Percentiles rank a stretch among this genome's conserved stretches.
phyloP scores from a whole-genome alignment of 2,329 filamentous ascomycete genomes.

The Fusarium beomiforme region DNA sequence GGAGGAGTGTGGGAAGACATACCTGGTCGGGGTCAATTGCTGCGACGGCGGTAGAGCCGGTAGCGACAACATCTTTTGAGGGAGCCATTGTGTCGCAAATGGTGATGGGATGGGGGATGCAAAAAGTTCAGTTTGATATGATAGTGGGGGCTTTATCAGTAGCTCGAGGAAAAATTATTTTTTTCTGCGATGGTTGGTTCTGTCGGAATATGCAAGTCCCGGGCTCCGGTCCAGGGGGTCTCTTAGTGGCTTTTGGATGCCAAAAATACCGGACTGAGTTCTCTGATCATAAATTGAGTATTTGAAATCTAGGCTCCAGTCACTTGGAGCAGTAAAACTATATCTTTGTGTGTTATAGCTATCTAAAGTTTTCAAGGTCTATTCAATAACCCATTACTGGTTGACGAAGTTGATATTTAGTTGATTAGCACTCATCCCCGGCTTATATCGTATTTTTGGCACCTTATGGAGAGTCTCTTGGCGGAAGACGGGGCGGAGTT shows the following conservation, averaged over 20 bases:
- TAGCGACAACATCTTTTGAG: conserved; percentile 52
- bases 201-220: conserved; percentile 51
- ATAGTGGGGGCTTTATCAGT: conserved; percentile 45
- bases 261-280: not conserved
- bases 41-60: conserved; percentile 46
- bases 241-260: not conserved
- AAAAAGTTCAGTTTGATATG: conserved; percentile 43
- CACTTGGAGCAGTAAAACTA: not conserved
- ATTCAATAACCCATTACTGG: no score
- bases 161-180: conserved; percentile 44
- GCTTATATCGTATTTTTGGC: not conserved
- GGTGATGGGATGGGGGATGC: conserved; percentile 29
- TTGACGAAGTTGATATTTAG: no score
- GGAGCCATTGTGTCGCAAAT: conserved; percentile 52
- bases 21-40: conserved; percentile 57
- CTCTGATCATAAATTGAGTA: not conserved
- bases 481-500: conserved; percentile 11
- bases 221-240: conserved; percentile 37
- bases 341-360: no score
- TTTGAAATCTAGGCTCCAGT: rapidly evolving
- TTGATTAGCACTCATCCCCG: no score
- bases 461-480: not conserved
- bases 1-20: conserved; percentile 1
- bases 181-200: conserved; percentile 44
- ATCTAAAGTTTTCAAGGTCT: no score